Percentiles rank a stretch among this genome's conserved stretches.
Conservation (phyloP, 106 monocot species). For the Amphibolis antarctica region DNA sequence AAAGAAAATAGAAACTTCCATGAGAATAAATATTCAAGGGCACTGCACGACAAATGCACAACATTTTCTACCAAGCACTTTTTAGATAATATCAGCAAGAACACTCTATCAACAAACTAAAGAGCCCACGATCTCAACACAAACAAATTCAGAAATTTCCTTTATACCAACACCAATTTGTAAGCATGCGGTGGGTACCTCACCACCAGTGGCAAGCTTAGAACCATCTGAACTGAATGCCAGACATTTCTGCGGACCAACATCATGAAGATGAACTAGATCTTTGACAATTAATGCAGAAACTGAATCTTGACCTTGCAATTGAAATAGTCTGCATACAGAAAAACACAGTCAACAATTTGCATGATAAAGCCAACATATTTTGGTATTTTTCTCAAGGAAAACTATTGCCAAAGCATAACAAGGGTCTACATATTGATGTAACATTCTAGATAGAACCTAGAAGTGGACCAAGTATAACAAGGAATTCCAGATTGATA, state of each 20-base stretch:
- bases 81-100: neutral
- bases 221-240: slow-evolving; percentile 28
- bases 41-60: neutral
- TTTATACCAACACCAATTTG: neutral
- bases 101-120: too few relatives aligned
- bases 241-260: slow-evolving; percentile 17
- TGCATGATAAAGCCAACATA: neutral
- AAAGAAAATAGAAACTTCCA: neutral
- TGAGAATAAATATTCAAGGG: too few relatives aligned
- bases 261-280: slow-evolving; percentile 5
- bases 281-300: slow-evolving; percentile 5
- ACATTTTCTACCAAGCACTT: neutral
- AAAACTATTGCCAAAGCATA: too few relatives aligned
- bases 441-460: too few relatives aligned
- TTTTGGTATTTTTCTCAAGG: too few relatives aligned
- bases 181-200: slow-evolving; percentile 24
- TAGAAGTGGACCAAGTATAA: too few relatives aligned
- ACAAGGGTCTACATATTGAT: too few relatives aligned
- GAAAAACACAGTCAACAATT: neutral
- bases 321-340: slow-evolving; percentile 15
- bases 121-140: too few relatives aligned
- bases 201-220: slow-evolving; percentile 37
- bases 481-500: too few relatives aligned
- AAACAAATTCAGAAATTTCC: too few relatives aligned
- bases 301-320: slow-evolving; percentile 10